Evolutionary conservation across 495 filamentous ascomycete species (phyloP), one percentile per base, ranked within the genome.

Genomic region (Aspergillus avenaceus): DNA sequence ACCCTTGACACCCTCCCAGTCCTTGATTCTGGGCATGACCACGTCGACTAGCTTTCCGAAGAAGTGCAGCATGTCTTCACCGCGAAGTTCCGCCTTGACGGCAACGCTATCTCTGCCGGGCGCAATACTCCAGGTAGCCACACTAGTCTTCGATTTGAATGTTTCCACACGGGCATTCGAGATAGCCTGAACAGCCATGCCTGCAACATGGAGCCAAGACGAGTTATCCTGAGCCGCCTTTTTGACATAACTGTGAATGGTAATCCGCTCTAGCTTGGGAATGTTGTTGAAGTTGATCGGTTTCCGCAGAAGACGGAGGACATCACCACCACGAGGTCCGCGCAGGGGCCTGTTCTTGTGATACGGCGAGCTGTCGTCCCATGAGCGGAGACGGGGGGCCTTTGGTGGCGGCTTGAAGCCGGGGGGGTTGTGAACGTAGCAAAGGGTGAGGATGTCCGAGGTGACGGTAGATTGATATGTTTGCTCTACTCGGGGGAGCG

Each of bases 1-100:
- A 54, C 88, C 92, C 64, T 79, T 74, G 28, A 96, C 76, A 49
- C 93, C 93, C 48, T 78, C 77, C 83, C 89, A 98, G 49, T 98
- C 93, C 76, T 97, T 98, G 59, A 97, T 91, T 59, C 83, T 84
- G 43, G 93, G 93, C 63, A 97, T 74, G 7, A 98, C 95, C 4
- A 97, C 73, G 67, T 96, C 86, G 31, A 96, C 74, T 55, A 86
- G 66, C 71, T 91, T 91, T 43, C 88, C 82, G 32, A 98, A 56
- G 67, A 97, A 97, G 64, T 95, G 81, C 52, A 87, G 90, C 63
- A 95, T 91, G 42, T 85, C 80, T 67, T 93, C 85, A 13, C 89
- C 87, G 25, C 74, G 67, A 38, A 97, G 62, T 31, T 86, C 81
- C 19, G 81, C 83, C 72, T 79, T 93, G 66, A 81, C 83, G 59